Percentiles rank a stretch among this genome's conserved stretches.
Conservation (phyloP, 306 rosid genomes). For the Chamaecrista fasciculata region DNA sequence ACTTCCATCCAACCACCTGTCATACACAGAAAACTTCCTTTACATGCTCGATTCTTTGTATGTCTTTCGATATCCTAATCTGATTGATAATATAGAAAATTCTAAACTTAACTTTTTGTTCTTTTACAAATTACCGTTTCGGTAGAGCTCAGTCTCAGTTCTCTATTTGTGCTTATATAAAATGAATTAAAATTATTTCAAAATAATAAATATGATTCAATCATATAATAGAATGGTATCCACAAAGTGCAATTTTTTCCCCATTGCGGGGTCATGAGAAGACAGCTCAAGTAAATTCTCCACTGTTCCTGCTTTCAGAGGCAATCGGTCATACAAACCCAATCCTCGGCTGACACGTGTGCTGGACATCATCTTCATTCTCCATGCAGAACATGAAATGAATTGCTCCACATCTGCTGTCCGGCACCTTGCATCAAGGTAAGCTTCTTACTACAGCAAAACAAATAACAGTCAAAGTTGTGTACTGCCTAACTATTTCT, state of each 20-base stretch:
- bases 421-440: constrained; percentile 90
- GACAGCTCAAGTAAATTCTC: not conserved
- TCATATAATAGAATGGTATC: not conserved
- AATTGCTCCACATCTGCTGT: constrained; percentile 88
- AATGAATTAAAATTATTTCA: not conserved
- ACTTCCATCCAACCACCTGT: constrained; percentile 80
- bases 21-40: constrained; percentile 79
- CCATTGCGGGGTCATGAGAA: not conserved
- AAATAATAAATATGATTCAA: not conserved
- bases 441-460: constrained; percentile 16
- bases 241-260: constrained; percentile 1
- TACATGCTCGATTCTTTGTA: constrained; percentile 97
- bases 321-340: constrained; percentile 76
- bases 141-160: not conserved
- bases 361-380: constrained; percentile 73
- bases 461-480: constrained; percentile 11
- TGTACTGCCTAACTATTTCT: constrained; percentile 10
- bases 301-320: constrained; percentile 43
- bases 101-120: not conserved
- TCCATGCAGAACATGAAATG: constrained; percentile 96
- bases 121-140: not conserved
- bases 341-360: constrained; percentile 75
- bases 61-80: constrained; percentile 24
- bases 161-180: not conserved
- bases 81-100: constrained; percentile 7